Conservation (phyloP, 2,329 filamentous ascomycete genomes). For the Fusarium tuaranense region DNA sequence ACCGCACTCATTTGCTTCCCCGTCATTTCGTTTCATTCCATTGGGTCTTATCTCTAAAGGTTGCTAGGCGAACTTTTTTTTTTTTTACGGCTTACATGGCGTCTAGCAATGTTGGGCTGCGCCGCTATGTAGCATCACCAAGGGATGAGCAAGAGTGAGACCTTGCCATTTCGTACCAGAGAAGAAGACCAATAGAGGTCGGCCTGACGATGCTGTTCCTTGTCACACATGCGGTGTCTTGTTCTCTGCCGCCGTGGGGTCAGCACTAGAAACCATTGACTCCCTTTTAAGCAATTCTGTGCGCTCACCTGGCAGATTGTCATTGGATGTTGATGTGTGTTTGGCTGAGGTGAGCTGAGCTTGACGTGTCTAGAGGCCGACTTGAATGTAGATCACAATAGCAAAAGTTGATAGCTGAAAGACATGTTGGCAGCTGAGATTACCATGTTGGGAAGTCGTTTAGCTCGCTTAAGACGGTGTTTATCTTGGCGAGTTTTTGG, state of each 20-base stretch:
- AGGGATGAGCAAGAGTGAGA: neutral
- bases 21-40: conserved; percentile 1
- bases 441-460: neutral
- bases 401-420: neutral
- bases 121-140: conserved; percentile 1
- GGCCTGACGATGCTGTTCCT: neutral
- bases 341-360: conserved; percentile 26
- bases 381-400: neutral
- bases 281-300: neutral
- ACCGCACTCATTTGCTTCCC: neutral
- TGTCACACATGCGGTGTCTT: neutral
- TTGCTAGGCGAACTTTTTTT: neutral
- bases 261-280: conserved; percentile 14
- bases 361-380: neutral
- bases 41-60: neutral
- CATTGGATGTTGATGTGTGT: conserved; percentile 6
- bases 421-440: neutral
- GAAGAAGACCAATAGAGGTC: neutral
- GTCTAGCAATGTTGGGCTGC: neutral
- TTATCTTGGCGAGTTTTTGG: neutral
- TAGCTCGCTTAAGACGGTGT: neutral
- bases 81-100: neutral
- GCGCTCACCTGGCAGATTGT: conserved; percentile 10
- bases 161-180: neutral
- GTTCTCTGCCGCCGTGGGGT: conserved; percentile 2